Percentiles rank a stretch among this genome's conserved stretches.
Evolutionary conservation across 495 filamentous ascomycete genomes (phyloP).

Genomic region (Pyrenopolyporus hunteri): DNA sequence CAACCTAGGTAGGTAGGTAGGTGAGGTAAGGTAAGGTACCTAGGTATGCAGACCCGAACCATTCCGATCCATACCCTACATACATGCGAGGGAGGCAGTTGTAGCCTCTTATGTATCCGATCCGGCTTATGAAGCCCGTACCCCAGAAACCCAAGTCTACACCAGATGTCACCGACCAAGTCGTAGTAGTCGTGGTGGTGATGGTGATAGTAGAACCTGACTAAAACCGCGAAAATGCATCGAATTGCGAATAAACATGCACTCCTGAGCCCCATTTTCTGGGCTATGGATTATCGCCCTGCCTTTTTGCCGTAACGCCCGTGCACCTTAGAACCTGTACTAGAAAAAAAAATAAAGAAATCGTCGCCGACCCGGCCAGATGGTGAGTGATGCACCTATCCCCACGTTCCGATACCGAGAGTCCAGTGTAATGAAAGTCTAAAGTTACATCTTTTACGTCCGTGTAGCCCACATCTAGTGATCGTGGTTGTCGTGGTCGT

Average conservation of each 20-base stretch:
- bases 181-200: too few relatives aligned
- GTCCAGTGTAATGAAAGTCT: slow-evolving; percentile 16
- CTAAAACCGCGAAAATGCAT: too few relatives aligned
- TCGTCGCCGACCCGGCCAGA: not conserved
- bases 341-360: slow-evolving; percentile 16
- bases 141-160: not conserved
- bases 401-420: not conserved
- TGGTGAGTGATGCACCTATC: too few relatives aligned
- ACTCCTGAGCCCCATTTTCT: slow-evolving; percentile 10
- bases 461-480: not conserved
- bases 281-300: not conserved
- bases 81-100: too few relatives aligned
- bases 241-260: not conserved
- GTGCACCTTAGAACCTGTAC: slow-evolving; percentile 17
- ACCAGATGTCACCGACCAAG: not conserved
- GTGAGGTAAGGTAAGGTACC: too few relatives aligned
- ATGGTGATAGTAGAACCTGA: too few relatives aligned
- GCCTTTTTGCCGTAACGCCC: slow-evolving; percentile 22
- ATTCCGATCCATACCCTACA: too few relatives aligned
- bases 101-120: too few relatives aligned
- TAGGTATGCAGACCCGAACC: too few relatives aligned
- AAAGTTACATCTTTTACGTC: not conserved
- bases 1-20: too few relatives aligned
- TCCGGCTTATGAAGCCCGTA: not conserved
- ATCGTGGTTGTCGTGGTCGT: slow-evolving; percentile 17